Percentiles rank a stretch among this genome's conserved stretches.
phyloP scores from a whole-genome alignment of 441 rosid genomes.

The Pelargonium fulgidum region DNA sequence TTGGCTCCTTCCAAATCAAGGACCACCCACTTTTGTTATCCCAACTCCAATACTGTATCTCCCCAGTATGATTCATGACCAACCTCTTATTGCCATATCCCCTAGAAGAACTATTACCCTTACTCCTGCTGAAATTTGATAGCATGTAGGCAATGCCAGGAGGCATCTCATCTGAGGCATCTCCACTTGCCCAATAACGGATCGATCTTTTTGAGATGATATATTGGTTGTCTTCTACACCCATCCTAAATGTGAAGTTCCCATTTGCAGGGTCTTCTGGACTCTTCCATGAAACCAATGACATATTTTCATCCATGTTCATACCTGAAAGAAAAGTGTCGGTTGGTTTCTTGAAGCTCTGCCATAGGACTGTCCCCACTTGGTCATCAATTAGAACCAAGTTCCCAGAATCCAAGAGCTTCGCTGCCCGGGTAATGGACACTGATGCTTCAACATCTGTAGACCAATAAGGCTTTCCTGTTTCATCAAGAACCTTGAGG shows the following conservation, averaged over 20 bases:
- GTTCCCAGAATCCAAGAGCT: slow-evolving; percentile 51
- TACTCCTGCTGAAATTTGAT: slow-evolving; percentile 37
- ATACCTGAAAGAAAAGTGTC: slow-evolving; percentile 77
- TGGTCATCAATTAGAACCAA: slow-evolving; percentile 28
- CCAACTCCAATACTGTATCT: slow-evolving; percentile 35
- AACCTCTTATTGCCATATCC: slow-evolving; percentile 31
- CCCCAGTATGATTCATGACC: slow-evolving; percentile 38
- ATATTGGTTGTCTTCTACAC: slow-evolving; percentile 35
- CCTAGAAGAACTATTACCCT: slow-evolving; percentile 5
- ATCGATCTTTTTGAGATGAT: slow-evolving; percentile 31
- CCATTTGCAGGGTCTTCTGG: slow-evolving; percentile 44
- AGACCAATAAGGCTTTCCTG: slow-evolving; percentile 25
- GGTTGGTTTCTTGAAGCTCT: slow-evolving; percentile 56
- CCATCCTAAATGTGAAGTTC: slow-evolving; percentile 41
- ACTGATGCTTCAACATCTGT: slow-evolving; percentile 22
- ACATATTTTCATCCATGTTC: slow-evolving; percentile 37
- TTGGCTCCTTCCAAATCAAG: slow-evolving; percentile 43
- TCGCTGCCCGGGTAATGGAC: slow-evolving; percentile 18
- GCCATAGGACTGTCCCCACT: slow-evolving; percentile 31
- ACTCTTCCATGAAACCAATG: slow-evolving; percentile 43
- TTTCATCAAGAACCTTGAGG: slow-evolving; percentile 28
- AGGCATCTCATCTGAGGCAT: slow-evolving; percentile 39
- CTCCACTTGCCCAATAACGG: slow-evolving; percentile 42
- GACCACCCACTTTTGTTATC: slow-evolving; percentile 31
- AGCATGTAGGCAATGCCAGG: slow-evolving; percentile 32